Base-by-base conservation (phyloP, 148 eudicot species). In the Simmondsia chinensis region DNA sequence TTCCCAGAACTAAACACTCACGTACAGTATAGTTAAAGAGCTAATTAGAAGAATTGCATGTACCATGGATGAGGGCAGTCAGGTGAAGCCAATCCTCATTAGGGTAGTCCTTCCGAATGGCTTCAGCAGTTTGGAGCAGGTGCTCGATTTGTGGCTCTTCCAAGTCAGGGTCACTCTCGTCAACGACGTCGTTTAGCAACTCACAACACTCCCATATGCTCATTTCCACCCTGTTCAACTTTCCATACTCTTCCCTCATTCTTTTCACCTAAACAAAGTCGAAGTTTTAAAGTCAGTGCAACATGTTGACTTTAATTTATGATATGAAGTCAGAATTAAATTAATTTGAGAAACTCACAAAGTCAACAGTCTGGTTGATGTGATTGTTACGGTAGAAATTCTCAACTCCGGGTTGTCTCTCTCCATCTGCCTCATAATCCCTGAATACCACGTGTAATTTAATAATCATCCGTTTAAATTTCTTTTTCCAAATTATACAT, bases 161-260 rank as follows among this genome's bases (percentile, higher is more conserved):
- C 46, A 80, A 27, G 30, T 80, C 87, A 5, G 87, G 87, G 21
- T 80, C 87, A 27, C 87, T 80, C 52, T 80, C 87, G 12, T 80
- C 87, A 1, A 80, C 72, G 1, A 80, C 74, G 4, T 72, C 52
- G 48, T 80, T 76, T 1, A 80, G 67, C 2, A 80, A 83, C 52
- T 65, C 82, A 36, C 87, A 80, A 17, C 87, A 72, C 43, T 80
- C 87, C 87, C 87, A 80, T 46, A 80, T 80, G 67, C 83, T 76
- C 87, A 80, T 76, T 58, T 76, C 83, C 10, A 57, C 64, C 39
- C 50, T 76, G 56, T 80, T 60, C 65, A 69, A 31, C 43, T 72
- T 76, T n/a, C 61, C 74, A 63, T 76, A 80, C 53, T 57, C 61
- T 12, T 50, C 71, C 30, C 83, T 66, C 87, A 76, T 80, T 54